Evolutionary conservation across 805 yeast genomes (phyloP).

Genomic region (Priceomyces fermenticarens): DNA sequence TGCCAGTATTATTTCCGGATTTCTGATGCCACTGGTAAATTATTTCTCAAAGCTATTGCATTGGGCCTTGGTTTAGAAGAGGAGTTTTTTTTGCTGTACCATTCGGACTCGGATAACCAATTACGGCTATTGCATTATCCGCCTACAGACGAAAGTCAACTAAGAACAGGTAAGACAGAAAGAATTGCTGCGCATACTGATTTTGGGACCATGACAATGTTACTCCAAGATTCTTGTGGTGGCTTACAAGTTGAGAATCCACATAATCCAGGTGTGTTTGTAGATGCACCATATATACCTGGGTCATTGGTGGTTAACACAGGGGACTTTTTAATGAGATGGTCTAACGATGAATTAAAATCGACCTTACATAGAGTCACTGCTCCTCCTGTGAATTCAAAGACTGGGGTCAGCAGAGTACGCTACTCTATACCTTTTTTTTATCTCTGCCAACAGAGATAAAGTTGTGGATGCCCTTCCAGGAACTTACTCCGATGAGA

Average conservation of each 20-base stretch:
- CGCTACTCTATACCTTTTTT: constrained; percentile 25
- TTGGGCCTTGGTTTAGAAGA: constrained; percentile 17
- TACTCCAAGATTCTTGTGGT: constrained; percentile 29
- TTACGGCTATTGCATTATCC: constrained; percentile 19
- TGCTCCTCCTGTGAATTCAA: constrained; percentile 19
- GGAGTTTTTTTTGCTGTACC: constrained; percentile 15
- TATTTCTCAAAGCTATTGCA: constrained; percentile 17
- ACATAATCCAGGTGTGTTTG: constrained; percentile 23
- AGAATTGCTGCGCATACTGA: constrained; percentile 24
- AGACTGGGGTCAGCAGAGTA: constrained; percentile 13
- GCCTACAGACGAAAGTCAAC: constrained; percentile 12
- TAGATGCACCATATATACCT: constrained; percentile 30
- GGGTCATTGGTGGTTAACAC: constrained; percentile 35
- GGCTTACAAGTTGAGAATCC: constrained; percentile 34
- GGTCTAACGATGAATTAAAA: constrained; percentile 34
- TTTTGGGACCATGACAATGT: constrained; percentile 21
- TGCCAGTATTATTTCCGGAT: constrained; percentile 15
- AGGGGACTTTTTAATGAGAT: constrained; percentile 37
- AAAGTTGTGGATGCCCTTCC: constrained; percentile 17
- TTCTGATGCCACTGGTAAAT: constrained; percentile 12
- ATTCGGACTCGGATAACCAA: constrained; percentile 17
- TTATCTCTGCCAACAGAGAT: constrained; percentile 21
- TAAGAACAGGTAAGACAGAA: constrained; percentile 16
- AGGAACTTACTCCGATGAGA: constrained; percentile 15
- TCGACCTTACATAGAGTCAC: constrained; percentile 40